phyloP scores from a whole-genome alignment of 345 rosid species.

The Syzygium aqueum region DNA sequence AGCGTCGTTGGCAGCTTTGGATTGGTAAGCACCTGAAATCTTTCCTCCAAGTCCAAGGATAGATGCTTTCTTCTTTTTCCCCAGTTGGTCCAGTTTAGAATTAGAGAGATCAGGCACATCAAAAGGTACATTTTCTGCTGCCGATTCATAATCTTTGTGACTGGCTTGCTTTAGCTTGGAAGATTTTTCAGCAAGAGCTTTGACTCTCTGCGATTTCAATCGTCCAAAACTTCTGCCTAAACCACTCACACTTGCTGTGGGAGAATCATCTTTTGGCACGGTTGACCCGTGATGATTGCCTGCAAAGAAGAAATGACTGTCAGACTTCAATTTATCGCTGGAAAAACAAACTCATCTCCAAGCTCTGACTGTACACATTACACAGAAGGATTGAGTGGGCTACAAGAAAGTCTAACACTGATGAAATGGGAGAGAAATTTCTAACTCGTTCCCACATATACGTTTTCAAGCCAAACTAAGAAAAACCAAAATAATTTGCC shows the following conservation, averaged over 20 bases:
- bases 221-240: slow-evolving; percentile 31
- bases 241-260: slow-evolving; percentile 5
- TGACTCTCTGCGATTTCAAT: slow-evolving; percentile 53
- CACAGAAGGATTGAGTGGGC: background rate
- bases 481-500: background rate
- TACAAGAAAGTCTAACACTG: background rate
- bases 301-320: background rate
- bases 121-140: background rate
- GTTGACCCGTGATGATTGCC: background rate
- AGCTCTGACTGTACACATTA: background rate
- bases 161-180: slow-evolving; percentile 21
- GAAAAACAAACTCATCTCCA: background rate
- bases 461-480: background rate
- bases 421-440: background rate
- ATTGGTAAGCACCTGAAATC: background rate
- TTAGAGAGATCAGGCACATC: background rate
- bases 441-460: background rate
- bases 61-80: slow-evolving; percentile 17
- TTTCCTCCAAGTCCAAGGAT: background rate
- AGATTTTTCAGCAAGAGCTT: slow-evolving; percentile 41
- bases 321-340: background rate
- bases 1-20: background rate
- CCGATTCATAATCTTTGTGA: slow-evolving; percentile 7
- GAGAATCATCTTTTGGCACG: background rate
- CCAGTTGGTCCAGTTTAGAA: slow-evolving; percentile 11